Percentiles rank a stretch among this genome's conserved stretches.
Conservation (phyloP, 106 monocot species). For the Platanthera guangdongensis region DNA sequence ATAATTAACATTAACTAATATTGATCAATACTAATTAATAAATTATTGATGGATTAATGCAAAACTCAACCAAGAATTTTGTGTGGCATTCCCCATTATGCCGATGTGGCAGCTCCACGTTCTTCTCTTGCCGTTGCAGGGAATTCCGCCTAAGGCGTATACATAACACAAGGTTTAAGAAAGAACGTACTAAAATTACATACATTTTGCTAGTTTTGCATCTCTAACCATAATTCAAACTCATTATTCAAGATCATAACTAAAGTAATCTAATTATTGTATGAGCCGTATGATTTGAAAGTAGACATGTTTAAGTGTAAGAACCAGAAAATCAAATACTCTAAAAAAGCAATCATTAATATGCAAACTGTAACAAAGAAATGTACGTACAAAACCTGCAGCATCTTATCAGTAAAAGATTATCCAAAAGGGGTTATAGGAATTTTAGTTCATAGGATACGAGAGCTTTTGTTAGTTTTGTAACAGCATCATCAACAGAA, state of each 20-base stretch:
- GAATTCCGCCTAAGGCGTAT: too few relatives aligned
- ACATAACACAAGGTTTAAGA: neutral
- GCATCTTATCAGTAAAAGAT: neutral
- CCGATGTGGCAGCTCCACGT: too few relatives aligned
- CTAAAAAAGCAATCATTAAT: neutral
- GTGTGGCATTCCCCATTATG: too few relatives aligned
- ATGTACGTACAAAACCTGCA: neutral
- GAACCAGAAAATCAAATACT: neutral
- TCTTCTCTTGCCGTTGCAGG: too few relatives aligned
- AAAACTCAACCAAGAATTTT: too few relatives aligned
- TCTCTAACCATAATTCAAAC: neutral
- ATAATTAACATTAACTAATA: too few relatives aligned
- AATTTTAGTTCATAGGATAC: slow-evolving; percentile 42
- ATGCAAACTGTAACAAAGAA: neutral
- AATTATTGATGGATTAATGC: too few relatives aligned
- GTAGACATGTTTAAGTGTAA: neutral
- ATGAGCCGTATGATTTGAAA: neutral
- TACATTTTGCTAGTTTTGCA: too few relatives aligned
- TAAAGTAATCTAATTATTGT: neutral
- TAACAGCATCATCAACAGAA: slow-evolving; percentile 56
- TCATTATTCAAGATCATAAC: neutral
- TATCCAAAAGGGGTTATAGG: neutral
- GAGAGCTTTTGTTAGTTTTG: slow-evolving; percentile 77
- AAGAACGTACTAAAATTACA: neutral
- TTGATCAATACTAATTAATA: too few relatives aligned